Conservation (phyloP, 768 basidiomycete species). For the Leccinum incarnatum region DNA sequence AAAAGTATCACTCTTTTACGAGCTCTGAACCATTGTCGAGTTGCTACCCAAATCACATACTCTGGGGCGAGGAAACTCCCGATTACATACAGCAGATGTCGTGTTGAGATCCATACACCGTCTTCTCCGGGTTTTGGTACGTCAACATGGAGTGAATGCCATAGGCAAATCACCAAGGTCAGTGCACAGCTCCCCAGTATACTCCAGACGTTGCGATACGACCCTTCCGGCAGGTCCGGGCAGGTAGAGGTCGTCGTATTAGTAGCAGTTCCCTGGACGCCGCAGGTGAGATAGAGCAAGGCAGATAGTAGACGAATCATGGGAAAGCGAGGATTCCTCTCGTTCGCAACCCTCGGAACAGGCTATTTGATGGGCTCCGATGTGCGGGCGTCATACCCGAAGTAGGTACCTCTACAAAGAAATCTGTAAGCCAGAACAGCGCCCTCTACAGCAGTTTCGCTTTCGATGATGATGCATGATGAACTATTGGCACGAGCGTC, state of each 20-base stretch:
- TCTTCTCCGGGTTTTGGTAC: not conserved
- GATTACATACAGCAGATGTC: not conserved
- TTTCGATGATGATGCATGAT: not conserved
- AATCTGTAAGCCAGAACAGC: not conserved
- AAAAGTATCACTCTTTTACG: not conserved
- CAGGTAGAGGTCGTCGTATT: not conserved
- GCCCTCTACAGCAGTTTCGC: not conserved
- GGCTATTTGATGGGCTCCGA: not conserved
- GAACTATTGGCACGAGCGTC: not conserved
- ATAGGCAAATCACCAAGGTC: not conserved
- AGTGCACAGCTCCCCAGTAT: not conserved
- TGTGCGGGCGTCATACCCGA: not conserved
- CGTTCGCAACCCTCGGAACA: not conserved
- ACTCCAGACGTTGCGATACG: not conserved
- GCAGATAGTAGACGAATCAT: not conserved
- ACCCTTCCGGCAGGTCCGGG: not conserved
- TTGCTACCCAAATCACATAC: not conserved
- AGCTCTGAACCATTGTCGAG: not conserved
- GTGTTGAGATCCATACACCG: not conserved
- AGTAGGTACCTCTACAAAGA: not conserved
- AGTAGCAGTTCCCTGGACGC: not conserved
- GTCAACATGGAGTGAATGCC: not conserved
- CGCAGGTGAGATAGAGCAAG: not conserved
- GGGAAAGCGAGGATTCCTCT: not conserved
- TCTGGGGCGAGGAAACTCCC: not conserved